These are phyloP conservation scores for Scleroderma citrinum DNA, from an alignment of 768 basidiomycete genomes.

Conservation along the genomic window DNA sequence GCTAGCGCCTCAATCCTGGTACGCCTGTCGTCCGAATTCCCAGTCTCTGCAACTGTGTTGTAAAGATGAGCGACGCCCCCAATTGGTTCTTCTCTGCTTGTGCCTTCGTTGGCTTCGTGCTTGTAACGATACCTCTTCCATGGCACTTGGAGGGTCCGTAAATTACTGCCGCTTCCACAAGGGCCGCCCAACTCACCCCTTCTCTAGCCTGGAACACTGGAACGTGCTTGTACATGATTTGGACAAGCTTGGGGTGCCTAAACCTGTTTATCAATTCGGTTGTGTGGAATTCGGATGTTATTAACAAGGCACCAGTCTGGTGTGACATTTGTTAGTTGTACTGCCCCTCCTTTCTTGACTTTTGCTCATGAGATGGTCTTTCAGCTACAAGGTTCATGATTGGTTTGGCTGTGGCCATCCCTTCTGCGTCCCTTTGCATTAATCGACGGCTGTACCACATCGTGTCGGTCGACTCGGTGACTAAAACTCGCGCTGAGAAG, in stretches of 20 bases:
- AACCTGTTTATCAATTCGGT: conserved; percentile 47
- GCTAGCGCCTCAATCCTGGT: conserved; percentile 5
- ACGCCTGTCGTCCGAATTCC: conserved; percentile 4
- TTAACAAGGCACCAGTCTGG: conserved; percentile 45
- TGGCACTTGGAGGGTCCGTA: conserved; percentile 47
- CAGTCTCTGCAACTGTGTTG: conserved; percentile 22
- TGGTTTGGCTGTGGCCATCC: conserved; percentile 7
- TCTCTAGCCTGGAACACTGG: conserved; percentile 39
- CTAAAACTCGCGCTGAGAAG: conserved; percentile 41
- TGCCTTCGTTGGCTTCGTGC: conserved; percentile 53
- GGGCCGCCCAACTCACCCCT: conserved; percentile 1
- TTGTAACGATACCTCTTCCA: conserved; percentile 53
- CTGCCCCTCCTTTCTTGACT: background rate
- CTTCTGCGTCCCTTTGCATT: conserved; percentile 33
- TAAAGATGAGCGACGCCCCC: conserved; percentile 20
- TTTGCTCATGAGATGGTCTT: background rate
- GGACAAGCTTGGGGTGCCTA: conserved; percentile 36
- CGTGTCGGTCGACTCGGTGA: conserved; percentile 41
- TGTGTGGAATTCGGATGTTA: conserved; percentile 42
- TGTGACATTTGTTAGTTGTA: conserved; percentile 54
- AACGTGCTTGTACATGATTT: conserved; percentile 41
- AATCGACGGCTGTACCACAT: conserved; percentile 29
- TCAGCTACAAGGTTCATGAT: conserved; percentile 16
- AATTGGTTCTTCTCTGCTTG: conserved; percentile 39
- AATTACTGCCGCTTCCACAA: background rate